These are phyloP conservation scores for Candolleomyces aberdarensis DNA, from an alignment of 768 basidiomycete genomes.

Conservation along the genomic window DNA sequence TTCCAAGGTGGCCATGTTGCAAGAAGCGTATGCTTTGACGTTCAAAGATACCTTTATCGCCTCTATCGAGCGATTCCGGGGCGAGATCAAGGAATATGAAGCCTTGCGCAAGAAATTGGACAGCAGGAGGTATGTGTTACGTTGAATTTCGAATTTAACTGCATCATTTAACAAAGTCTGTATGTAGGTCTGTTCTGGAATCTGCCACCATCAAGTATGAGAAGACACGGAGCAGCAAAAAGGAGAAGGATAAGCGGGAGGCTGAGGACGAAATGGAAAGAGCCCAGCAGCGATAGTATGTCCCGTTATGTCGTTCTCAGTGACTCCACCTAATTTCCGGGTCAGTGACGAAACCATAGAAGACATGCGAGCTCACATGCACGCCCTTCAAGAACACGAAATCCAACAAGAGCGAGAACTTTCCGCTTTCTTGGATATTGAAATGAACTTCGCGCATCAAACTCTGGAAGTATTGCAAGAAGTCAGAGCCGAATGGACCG, in stretches of 20 bases:
- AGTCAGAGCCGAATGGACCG: slow-evolving; percentile 58
- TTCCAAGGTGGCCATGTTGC: slow-evolving; percentile 80
- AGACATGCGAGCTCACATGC: slow-evolving; percentile 79
- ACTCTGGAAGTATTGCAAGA: slow-evolving; percentile 74
- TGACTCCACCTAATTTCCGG: slow-evolving; percentile 3
- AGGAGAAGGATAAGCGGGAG: slow-evolving; percentile 75
- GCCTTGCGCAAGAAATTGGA: slow-evolving; percentile 81
- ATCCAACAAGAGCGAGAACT: slow-evolving; percentile 68
- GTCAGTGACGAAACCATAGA: slow-evolving; percentile 81
- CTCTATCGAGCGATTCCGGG: slow-evolving; percentile 61
- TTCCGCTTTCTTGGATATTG: slow-evolving; percentile 65
- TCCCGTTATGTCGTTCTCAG: not conserved
- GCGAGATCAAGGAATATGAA: slow-evolving; percentile 84
- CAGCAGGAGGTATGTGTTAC: slow-evolving; percentile 62
- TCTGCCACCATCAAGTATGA: slow-evolving; percentile 69
- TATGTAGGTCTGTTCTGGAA: slow-evolving; percentile 67
- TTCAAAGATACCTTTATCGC: slow-evolving; percentile 72
- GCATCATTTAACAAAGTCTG: not conserved
- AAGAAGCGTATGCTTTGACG: slow-evolving; percentile 74
- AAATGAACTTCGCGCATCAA: slow-evolving; percentile 70
- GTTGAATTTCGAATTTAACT: not conserved
- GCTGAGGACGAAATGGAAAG: slow-evolving; percentile 80
- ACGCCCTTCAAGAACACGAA: slow-evolving; percentile 78
- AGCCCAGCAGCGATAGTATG: slow-evolving; percentile 72
- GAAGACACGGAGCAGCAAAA: slow-evolving; percentile 68